Evolutionary conservation across 1,284 basidiomycete genomes (phyloP).

Genomic region (Porogramme epimiltina): DNA sequence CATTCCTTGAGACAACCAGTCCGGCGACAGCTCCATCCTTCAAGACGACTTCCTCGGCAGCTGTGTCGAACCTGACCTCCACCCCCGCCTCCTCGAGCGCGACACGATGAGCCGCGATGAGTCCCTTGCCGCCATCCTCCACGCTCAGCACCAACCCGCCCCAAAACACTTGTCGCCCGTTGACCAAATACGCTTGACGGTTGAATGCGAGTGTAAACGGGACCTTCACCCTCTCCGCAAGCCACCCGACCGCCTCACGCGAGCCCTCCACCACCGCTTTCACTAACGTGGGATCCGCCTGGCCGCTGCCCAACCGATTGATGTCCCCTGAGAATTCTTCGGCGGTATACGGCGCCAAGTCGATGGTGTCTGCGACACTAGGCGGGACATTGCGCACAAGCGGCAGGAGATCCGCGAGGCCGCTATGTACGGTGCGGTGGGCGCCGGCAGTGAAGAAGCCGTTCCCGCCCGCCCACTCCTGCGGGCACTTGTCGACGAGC

Average conservation of each 20-base stretch:
- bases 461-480: constrained; percentile 68
- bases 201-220: constrained; percentile 65
- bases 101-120: constrained; percentile 58
- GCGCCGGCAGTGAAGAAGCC: constrained; percentile 73
- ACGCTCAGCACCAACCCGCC: constrained; percentile 64
- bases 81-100: constrained; percentile 53
- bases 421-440: constrained; percentile 59
- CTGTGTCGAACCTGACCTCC: constrained; percentile 56
- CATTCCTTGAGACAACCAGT: constrained; percentile 43
- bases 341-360: constrained; percentile 58
- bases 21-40: constrained; percentile 43
- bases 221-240: constrained; percentile 48
- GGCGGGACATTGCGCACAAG: constrained; percentile 51
- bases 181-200: constrained; percentile 65
- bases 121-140: constrained; percentile 64
- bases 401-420: constrained; percentile 57
- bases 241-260: constrained; percentile 57
- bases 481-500: constrained; percentile 65
- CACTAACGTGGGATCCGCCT: constrained; percentile 51
- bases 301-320: constrained; percentile 54
- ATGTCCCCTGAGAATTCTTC: constrained; percentile 59
- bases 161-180: constrained; percentile 67
- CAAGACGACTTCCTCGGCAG: constrained; percentile 44
- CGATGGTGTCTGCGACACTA: constrained; percentile 47
- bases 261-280: constrained; percentile 55